Percentiles rank a stretch among this genome's conserved stretches.
Evolutionary conservation across 202 grass and related monocot species (phyloP).

Genomic region (Hordeum pubiflorum): DNA sequence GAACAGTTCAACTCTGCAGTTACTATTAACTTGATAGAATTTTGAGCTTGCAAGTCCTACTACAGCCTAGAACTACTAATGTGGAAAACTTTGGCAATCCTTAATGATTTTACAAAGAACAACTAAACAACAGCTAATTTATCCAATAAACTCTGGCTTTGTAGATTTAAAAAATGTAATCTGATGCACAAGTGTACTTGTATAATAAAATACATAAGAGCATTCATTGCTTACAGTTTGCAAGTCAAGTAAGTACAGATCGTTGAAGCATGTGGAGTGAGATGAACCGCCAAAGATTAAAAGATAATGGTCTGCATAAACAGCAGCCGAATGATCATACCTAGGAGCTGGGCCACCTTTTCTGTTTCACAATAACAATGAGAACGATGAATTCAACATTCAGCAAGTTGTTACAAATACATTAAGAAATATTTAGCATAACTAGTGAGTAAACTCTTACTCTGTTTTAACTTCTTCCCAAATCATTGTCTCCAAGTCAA

Average conservation of each 20-base stretch:
- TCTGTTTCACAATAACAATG: slow-evolving; percentile 35
- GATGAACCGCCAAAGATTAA: slow-evolving; percentile 91
- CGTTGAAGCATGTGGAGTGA: slow-evolving; percentile 88
- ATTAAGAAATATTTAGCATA: slow-evolving; percentile 12
- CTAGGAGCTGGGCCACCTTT: slow-evolving; percentile 59
- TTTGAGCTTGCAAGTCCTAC: slow-evolving; percentile 2
- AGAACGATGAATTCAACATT: background rate
- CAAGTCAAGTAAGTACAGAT: slow-evolving; percentile 84
- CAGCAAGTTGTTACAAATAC: background rate
- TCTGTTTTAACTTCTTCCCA: slow-evolving; percentile 71
- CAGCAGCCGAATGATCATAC: slow-evolving; percentile 79
- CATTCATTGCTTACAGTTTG: slow-evolving; percentile 48
- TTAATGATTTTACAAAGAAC: slow-evolving; percentile 2
- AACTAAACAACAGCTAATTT: background rate
- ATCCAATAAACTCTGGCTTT: background rate
- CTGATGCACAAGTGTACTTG: background rate
- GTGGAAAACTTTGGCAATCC: background rate
- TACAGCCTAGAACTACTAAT: background rate
- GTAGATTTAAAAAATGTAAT: background rate
- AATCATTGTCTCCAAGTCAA: slow-evolving; percentile 90
- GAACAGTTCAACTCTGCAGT: background rate
- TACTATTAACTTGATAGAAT: slow-evolving; percentile 8
- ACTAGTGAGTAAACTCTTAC: slow-evolving; percentile 42
- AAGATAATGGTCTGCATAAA: slow-evolving; percentile 75
- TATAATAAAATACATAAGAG: background rate